Conservation (phyloP, 768 basidiomycete species). For the Boletus speciosus region DNA sequence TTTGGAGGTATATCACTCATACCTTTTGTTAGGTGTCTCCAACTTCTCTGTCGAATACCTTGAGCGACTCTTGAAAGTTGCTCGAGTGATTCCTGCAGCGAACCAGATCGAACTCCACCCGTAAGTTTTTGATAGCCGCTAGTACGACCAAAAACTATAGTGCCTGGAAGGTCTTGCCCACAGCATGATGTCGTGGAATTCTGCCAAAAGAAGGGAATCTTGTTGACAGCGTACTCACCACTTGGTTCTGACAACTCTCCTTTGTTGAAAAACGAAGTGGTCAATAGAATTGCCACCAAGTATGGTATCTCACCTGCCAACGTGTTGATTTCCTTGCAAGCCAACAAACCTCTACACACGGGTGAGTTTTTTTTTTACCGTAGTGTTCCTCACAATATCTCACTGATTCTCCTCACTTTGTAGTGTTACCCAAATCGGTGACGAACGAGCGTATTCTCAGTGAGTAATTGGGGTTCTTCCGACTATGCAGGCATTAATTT, state of each 20-base stretch:
- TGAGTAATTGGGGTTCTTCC: conserved; percentile 23
- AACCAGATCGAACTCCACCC: conserved; percentile 82
- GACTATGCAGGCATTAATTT: neutral
- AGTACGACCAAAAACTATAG: neutral
- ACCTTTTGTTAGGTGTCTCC: conserved; percentile 46
- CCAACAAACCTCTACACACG: conserved; percentile 57
- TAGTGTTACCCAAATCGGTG: conserved; percentile 76
- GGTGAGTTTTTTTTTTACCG: conserved; percentile 28
- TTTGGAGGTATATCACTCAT: neutral
- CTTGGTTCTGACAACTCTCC: conserved; percentile 72
- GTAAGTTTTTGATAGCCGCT: conserved; percentile 33
- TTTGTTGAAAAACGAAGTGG: conserved; percentile 55
- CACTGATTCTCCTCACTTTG: conserved; percentile 7
- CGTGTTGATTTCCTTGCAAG: conserved; percentile 69
- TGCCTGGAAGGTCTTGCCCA: conserved; percentile 48
- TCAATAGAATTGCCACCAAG: conserved; percentile 60
- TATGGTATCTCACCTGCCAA: conserved; percentile 59
- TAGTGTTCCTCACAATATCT: neutral
- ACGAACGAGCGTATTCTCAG: conserved; percentile 60
- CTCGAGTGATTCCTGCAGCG: conserved; percentile 61
- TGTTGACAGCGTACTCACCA: conserved; percentile 75
- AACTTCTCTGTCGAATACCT: conserved; percentile 70
- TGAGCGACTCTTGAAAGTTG: conserved; percentile 53
- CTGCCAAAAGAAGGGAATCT: conserved; percentile 62
- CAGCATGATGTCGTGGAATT: conserved; percentile 63